Conservation (phyloP, 1,139 yeast species). For the Zygosaccharomyces pseudobailii region DNA sequence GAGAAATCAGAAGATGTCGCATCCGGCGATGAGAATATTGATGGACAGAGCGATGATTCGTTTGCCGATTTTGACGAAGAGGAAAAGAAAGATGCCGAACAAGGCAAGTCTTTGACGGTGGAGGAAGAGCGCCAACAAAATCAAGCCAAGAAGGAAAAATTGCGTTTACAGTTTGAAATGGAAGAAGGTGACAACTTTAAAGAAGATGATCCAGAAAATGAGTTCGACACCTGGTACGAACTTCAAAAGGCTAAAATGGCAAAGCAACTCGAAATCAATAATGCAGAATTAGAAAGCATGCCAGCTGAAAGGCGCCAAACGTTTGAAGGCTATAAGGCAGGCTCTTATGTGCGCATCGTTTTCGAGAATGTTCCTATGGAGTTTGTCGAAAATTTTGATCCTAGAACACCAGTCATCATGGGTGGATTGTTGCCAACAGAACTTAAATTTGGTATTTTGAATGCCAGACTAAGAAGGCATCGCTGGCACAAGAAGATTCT, state of each 20-base stretch:
- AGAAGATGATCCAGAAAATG: constrained; percentile 68
- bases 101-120: constrained; percentile 42
- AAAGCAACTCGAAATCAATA: constrained; percentile 90
- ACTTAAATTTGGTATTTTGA: constrained; percentile 86
- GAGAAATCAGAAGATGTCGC: constrained; percentile 39
- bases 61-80: constrained; percentile 52
- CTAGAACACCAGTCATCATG: constrained; percentile 75
- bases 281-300: constrained; percentile 68
- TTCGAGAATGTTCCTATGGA: constrained; percentile 86
- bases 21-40: constrained; percentile 22
- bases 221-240: constrained; percentile 93
- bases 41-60: constrained; percentile 39
- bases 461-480: constrained; percentile 92
- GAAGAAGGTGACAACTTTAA: constrained; percentile 78
- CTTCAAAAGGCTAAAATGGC: constrained; percentile 96
- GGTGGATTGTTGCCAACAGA: constrained; percentile 92
- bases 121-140: constrained; percentile 73
- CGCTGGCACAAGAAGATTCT: constrained; percentile 98
- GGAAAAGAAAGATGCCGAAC: constrained; percentile 39
- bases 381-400: constrained; percentile 79
- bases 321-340: constrained; percentile 91
- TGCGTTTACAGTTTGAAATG: constrained; percentile 84
- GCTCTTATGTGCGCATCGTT: constrained; percentile 87
- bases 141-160: constrained; percentile 84
- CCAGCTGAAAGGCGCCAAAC: constrained; percentile 69